Percentiles rank a stretch among this genome's conserved stretches.
Conservation (phyloP, 2,329 filamentous ascomycete genomes). For the Chalaropsis thielavioides region DNA sequence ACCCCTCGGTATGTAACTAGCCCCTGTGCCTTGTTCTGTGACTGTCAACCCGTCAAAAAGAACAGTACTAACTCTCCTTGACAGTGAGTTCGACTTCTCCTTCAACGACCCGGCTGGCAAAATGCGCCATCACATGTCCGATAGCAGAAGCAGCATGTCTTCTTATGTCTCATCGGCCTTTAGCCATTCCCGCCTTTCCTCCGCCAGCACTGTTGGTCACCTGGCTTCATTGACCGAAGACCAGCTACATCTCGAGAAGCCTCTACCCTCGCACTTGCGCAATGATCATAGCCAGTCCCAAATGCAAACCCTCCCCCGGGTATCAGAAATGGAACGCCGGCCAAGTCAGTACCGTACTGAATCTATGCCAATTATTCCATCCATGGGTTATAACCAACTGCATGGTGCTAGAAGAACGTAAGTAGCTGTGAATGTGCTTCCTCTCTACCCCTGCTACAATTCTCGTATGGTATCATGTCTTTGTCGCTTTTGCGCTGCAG, state of each 20-base stretch:
- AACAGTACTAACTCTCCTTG: not conserved
- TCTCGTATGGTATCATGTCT: not conserved
- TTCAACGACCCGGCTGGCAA: conserved; percentile 12
- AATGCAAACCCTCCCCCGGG: conserved; percentile 13
- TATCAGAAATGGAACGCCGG: conserved; percentile 12
- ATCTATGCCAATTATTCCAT: conserved; percentile 14
- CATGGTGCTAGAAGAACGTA: conserved; percentile 14
- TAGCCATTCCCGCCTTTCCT: conserved; percentile 38
- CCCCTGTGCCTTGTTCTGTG: not conserved
- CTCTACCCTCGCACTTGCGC: conserved; percentile 11
- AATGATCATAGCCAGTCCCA: conserved; percentile 6
- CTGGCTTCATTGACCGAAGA: conserved; percentile 16
- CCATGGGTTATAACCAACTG: conserved; percentile 8
- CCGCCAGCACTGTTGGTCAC: conserved; percentile 35
- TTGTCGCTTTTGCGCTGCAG: not conserved
- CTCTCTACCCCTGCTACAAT: not conserved
- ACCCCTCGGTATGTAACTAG: conserved; percentile 13
- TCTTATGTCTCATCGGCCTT: conserved; percentile 33
- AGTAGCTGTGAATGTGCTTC: not conserved
- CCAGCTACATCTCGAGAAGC: conserved; percentile 16
- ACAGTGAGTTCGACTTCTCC: conserved; percentile 15
- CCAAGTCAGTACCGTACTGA: conserved; percentile 16
- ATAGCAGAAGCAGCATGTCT: conserved; percentile 39
- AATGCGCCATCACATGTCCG: conserved; percentile 31
- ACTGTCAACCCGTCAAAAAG: not conserved